phyloP scores from a whole-genome alignment of 768 basidiomycete species.

The Neoboletus subvelutipes region DNA sequence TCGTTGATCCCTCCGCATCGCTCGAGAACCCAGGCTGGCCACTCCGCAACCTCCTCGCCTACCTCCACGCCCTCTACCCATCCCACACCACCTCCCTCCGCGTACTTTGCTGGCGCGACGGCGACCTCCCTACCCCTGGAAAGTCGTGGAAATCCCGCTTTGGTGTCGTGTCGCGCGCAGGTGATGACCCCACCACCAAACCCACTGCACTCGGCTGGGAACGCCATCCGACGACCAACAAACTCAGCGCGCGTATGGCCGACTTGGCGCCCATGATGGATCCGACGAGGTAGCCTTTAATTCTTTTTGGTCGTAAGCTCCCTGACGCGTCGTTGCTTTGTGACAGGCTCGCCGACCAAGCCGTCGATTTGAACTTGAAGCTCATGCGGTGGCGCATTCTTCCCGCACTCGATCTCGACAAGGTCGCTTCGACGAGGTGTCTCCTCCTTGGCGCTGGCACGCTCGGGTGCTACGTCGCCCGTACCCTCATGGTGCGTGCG shows the following conservation, averaged over 20 bases:
- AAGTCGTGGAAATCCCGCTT: slow-evolving; percentile 62
- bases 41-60: slow-evolving; percentile 86
- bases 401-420: slow-evolving; percentile 85
- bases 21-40: slow-evolving; percentile 85
- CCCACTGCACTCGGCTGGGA: slow-evolving; percentile 93
- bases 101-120: slow-evolving; percentile 78
- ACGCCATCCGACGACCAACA: slow-evolving; percentile 77
- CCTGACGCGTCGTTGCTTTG: neutral
- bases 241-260: slow-evolving; percentile 82
- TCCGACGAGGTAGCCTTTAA: slow-evolving; percentile 59
- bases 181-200: slow-evolving; percentile 23
- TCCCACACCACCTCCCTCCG: slow-evolving; percentile 47
- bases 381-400: slow-evolving; percentile 98
- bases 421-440: slow-evolving; percentile 75
- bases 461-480: slow-evolving; percentile 92
- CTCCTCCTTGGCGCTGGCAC: slow-evolving; percentile 94
- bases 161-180: slow-evolving; percentile 43
- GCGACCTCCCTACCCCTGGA: slow-evolving; percentile 43
- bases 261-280: slow-evolving; percentile 98
- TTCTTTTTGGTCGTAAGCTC: neutral
- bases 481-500: slow-evolving; percentile 71
- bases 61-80: slow-evolving; percentile 64
- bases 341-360: slow-evolving; percentile 85
- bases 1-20: slow-evolving; percentile 84
- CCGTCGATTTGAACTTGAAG: slow-evolving; percentile 96